Conservation (phyloP, 176 grass and related monocot species). For the Melocanna baccifera region DNA sequence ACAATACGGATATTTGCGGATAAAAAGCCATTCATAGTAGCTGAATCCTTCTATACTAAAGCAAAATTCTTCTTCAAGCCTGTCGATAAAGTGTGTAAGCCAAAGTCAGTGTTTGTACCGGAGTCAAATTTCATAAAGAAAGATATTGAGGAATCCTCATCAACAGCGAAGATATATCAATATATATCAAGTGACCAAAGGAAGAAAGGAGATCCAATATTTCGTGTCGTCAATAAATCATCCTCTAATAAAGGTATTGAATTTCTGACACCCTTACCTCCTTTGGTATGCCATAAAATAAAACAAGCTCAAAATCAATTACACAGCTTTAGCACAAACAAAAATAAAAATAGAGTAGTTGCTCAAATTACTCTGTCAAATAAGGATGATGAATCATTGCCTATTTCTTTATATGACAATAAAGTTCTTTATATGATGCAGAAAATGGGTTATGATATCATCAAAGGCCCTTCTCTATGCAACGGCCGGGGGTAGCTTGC, state of each 20-base stretch:
- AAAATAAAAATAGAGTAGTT: neutral
- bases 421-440: neutral
- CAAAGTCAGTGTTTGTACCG: neutral
- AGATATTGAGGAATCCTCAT: fast-evolving
- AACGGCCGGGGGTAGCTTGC: neutral
- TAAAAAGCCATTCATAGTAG: neutral
- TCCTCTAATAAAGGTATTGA: neutral
- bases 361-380: neutral
- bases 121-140: neutral
- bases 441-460: neutral
- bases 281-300: neutral
- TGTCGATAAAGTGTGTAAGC: neutral
- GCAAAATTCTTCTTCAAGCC: neutral
- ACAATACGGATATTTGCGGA: neutral
- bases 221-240: neutral
- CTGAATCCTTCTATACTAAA: neutral
- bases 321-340: neutral
- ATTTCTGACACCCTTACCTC: neutral
- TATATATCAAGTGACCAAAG: neutral
- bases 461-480: neutral
- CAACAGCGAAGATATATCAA: neutral
- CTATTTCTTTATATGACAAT: neutral
- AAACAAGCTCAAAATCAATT: neutral
- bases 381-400: neutral
- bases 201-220: neutral